Evolutionary conservation across 148 eudicot species (phyloP).

Genomic region (Chenopodium formosanum): DNA sequence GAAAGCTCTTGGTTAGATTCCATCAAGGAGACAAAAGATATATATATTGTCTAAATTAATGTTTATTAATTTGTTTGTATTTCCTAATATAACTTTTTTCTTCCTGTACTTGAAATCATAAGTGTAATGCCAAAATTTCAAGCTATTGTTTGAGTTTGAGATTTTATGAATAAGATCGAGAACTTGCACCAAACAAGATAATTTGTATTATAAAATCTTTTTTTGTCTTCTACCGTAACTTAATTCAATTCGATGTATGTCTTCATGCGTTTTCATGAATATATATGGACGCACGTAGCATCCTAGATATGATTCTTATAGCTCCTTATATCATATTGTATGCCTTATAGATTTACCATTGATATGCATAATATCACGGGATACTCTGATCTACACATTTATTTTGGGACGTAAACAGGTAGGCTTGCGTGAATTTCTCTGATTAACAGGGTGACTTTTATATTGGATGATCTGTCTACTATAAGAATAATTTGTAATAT

Average conservation of each 20-base stretch:
- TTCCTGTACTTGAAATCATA: slow-evolving; percentile 7
- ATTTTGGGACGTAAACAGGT: too few relatives aligned
- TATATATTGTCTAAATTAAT: not conserved
- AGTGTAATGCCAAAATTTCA: slow-evolving; percentile 24
- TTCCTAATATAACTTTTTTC: not conserved
- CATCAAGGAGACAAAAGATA: slow-evolving; percentile 19
- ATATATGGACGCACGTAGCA: slow-evolving; percentile 26
- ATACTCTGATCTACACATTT: too few relatives aligned
- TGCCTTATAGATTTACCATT: too few relatives aligned
- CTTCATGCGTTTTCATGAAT: not conserved
- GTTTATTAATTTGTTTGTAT: slow-evolving; percentile 7
- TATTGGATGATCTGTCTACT: too few relatives aligned
- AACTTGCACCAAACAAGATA: too few relatives aligned
- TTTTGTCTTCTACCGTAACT: slow-evolving; percentile 13
- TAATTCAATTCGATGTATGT: too few relatives aligned
- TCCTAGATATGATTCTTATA: slow-evolving; percentile 8
- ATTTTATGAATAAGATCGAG: too few relatives aligned
- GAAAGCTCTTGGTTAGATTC: slow-evolving; percentile 16
- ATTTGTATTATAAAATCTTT: not conserved
- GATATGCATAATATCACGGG: too few relatives aligned
- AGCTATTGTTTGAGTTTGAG: slow-evolving; percentile 9
- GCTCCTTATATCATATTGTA: too few relatives aligned
- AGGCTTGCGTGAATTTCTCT: too few relatives aligned
- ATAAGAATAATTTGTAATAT: too few relatives aligned
- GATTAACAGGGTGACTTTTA: too few relatives aligned